These are phyloP conservation scores for Trichoderma pleuroti DNA, from an alignment of 2,329 filamentous ascomycete species.

Conservation along the genomic window DNA sequence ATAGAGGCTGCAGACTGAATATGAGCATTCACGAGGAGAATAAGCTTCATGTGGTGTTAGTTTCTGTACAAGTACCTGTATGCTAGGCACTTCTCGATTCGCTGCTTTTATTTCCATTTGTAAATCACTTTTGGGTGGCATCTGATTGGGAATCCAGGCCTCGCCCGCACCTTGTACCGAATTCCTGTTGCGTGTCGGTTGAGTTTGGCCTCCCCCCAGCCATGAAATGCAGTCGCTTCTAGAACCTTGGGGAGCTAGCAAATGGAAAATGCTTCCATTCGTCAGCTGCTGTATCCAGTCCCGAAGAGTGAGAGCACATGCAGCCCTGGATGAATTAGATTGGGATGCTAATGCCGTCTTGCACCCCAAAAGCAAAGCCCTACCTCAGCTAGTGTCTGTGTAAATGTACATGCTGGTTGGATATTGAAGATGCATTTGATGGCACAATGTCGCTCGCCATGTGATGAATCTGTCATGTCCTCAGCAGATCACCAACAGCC, in stretches of 20 bases:
- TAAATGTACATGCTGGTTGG: background rate
- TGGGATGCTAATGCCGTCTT: background rate
- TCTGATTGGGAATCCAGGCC: background rate
- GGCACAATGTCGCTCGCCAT: background rate
- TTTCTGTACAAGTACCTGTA: background rate
- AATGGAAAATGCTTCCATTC: constrained; percentile 1
- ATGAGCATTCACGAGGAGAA: background rate
- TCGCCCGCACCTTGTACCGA: background rate
- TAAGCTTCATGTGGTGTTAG: too few relatives aligned
- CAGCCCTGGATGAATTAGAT: background rate
- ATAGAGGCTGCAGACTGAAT: background rate
- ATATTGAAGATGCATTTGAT: background rate
- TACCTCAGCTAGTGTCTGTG: background rate
- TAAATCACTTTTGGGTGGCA: background rate
- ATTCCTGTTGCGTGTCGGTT: background rate
- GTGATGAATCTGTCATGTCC: constrained; percentile 1
- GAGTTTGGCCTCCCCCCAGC: background rate
- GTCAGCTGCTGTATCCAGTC: constrained; percentile 2
- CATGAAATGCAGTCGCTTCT: background rate
- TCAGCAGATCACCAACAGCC: background rate
- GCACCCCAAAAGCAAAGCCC: background rate
- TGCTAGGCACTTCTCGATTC: too few relatives aligned
- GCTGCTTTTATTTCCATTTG: background rate
- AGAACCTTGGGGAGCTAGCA: background rate
- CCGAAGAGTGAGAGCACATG: background rate